Evolutionary conservation across 768 basidiomycete species (phyloP).

Genomic region (Piloderma croceum): DNA sequence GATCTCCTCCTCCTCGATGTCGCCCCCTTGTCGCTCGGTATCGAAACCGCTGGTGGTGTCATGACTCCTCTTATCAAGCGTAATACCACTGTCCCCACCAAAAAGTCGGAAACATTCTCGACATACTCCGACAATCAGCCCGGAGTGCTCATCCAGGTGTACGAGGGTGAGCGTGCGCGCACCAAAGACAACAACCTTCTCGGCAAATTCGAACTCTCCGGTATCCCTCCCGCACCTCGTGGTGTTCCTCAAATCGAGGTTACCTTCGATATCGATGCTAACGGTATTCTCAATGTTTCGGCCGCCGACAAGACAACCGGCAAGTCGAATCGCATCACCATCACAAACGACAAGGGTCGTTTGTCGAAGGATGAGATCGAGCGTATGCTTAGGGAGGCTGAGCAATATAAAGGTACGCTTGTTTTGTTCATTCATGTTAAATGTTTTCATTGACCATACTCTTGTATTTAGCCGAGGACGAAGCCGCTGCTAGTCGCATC

Average conservation of each 20-base stretch:
- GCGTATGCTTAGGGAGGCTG: constrained; percentile 93
- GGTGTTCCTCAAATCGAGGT: constrained; percentile 98
- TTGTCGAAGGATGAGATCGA: constrained; percentile 97
- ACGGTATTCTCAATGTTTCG: constrained; percentile 93
- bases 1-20: constrained; percentile 95
- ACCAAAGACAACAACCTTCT: constrained; percentile 99
- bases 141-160: constrained; percentile 96
- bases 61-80: constrained; percentile 99
- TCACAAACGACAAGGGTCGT: constrained; percentile 96
- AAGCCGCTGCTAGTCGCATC: constrained; percentile 79
- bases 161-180: constrained; percentile 96
- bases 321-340: constrained; percentile 90
- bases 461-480: constrained; percentile 64
- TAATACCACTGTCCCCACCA: constrained; percentile 97
- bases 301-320: constrained; percentile 96
- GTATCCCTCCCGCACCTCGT: constrained; percentile 94
- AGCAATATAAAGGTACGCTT: constrained; percentile 78
- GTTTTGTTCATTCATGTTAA: neutral
- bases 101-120: constrained; percentile 98
- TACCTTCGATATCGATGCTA: constrained; percentile 96
- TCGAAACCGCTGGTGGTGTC: constrained; percentile 98
- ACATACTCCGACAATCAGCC: constrained; percentile 99
- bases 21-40: constrained; percentile 84
- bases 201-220: constrained; percentile 96
- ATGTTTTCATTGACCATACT: constrained; percentile 12